Conservation (phyloP, 75 land plant genomes). For the Chamaecyparis obtusa region DNA sequence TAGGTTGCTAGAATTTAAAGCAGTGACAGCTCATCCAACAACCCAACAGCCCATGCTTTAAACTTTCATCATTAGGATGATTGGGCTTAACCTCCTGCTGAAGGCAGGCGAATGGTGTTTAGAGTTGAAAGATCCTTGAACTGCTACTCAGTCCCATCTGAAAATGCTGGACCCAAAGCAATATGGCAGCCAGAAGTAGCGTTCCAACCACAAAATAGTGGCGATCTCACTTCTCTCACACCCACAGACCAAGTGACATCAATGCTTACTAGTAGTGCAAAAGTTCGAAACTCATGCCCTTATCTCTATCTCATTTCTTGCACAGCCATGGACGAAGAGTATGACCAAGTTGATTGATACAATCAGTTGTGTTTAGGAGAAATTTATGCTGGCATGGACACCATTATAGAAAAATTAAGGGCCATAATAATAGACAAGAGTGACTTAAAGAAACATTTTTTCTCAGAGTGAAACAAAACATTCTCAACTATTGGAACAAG, state of each 20-base stretch:
- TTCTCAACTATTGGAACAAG: no score
- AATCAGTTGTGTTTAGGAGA: no score
- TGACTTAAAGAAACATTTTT: no score
- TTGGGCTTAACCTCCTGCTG: not conserved
- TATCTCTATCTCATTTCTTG: not conserved
- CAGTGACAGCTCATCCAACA: not conserved
- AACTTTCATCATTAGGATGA: not conserved
- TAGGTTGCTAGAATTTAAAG: not conserved
- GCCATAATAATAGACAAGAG: no score
- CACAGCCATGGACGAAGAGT: no score
- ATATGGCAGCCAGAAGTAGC: not conserved
- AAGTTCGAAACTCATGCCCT: not conserved
- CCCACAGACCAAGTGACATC: not conserved
- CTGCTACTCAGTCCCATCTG: not conserved
- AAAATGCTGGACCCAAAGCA: not conserved
- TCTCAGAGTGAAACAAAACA: no score
- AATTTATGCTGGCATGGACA: no score
- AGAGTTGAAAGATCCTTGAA: no score
- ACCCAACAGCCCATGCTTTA: not conserved
- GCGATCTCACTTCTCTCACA: not conserved
- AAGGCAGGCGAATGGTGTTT: not conserved
- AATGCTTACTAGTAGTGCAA: no score
- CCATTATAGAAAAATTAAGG: no score
- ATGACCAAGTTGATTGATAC: no score
- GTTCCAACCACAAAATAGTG: not conserved